Percentiles rank a stretch among this genome's conserved stretches.
phyloP scores from a whole-genome alignment of 2,329 filamentous ascomycete species.

The Corynespora cassiicola region DNA sequence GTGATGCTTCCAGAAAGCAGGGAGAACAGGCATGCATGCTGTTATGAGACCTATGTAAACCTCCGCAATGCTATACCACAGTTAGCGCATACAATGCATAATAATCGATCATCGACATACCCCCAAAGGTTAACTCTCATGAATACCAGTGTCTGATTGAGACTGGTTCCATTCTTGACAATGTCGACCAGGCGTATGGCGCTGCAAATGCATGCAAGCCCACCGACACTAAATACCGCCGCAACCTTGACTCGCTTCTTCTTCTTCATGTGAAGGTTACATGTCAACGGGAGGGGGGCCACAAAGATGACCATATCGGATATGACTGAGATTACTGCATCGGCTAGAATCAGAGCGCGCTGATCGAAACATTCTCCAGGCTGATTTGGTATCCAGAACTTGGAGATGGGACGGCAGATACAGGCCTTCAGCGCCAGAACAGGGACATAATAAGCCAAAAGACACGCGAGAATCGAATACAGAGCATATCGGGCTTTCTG shows the following conservation, averaged over 20 bases:
- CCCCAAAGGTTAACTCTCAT: constrained; percentile 45
- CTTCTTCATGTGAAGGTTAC: constrained; percentile 46
- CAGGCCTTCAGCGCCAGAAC: constrained; percentile 46
- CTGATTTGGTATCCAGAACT: constrained; percentile 39
- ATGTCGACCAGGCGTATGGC: constrained; percentile 48
- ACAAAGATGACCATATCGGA: constrained; percentile 46
- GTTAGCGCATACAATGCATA: not conserved
- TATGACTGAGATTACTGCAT: constrained; percentile 47
- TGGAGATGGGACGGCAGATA: constrained; percentile 45
- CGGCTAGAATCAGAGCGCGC: constrained; percentile 43
- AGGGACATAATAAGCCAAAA: constrained; percentile 44
- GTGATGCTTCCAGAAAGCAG: constrained; percentile 11
- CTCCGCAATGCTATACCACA: constrained; percentile 14
- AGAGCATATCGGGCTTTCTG: constrained; percentile 41
- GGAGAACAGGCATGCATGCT: constrained; percentile 16
- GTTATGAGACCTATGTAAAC: constrained; percentile 18
- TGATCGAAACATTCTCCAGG: constrained; percentile 46
- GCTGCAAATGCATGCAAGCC: constrained; percentile 47
- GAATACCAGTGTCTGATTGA: constrained; percentile 44
- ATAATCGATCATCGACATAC: constrained; percentile 26
- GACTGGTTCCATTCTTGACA: constrained; percentile 33
- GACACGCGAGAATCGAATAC: constrained; percentile 40
- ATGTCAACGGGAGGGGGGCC: constrained; percentile 46
- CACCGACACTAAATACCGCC: constrained; percentile 46
- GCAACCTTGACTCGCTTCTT: constrained; percentile 47